Conservation (phyloP, 2,329 filamentous ascomycete genomes). For the Penicillium sp. region DNA sequence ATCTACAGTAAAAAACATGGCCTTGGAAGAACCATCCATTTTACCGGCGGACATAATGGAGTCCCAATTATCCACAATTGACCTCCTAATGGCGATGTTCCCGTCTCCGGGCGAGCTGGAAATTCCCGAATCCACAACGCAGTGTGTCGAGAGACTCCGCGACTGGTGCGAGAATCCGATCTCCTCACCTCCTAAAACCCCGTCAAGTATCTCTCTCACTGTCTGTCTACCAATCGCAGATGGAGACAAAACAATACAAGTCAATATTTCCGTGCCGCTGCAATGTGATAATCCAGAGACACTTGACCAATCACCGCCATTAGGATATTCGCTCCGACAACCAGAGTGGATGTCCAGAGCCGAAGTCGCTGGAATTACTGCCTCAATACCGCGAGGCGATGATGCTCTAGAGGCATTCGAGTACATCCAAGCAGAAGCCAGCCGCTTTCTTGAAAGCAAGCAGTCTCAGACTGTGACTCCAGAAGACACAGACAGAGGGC, state of each 20-base stretch:
- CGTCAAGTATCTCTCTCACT: constrained; percentile 24
- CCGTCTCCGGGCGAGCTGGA: constrained; percentile 44
- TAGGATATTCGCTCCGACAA: constrained; percentile 45
- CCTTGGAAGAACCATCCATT: constrained; percentile 7
- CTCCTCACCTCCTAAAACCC: constrained; percentile 15
- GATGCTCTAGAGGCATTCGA: constrained; percentile 52
- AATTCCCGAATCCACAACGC: constrained; percentile 36
- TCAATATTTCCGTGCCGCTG: constrained; percentile 33
- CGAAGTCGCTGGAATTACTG: constrained; percentile 42
- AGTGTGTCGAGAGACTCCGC: constrained; percentile 29
- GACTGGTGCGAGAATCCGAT: constrained; percentile 28
- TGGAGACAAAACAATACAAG: constrained; percentile 27
- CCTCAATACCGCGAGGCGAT: constrained; percentile 40
- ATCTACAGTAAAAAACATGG: constrained; percentile 13
- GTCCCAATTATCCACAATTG: constrained; percentile 51
- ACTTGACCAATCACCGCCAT: constrained; percentile 25
- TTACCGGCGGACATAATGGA: constrained; percentile 50
- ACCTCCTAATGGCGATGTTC: constrained; percentile 57
- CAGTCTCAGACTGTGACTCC: constrained; percentile 1
- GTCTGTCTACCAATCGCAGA: constrained; percentile 28
- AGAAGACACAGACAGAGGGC: constrained; percentile 5
- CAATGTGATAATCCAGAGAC: constrained; percentile 13
- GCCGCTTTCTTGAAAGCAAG: constrained; percentile 29
- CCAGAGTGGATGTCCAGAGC: constrained; percentile 56
- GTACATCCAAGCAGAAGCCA: constrained; percentile 42